Conservation (phyloP, 2,329 filamentous ascomycete genomes). For the Chrysoporthe austroafricana region DNA sequence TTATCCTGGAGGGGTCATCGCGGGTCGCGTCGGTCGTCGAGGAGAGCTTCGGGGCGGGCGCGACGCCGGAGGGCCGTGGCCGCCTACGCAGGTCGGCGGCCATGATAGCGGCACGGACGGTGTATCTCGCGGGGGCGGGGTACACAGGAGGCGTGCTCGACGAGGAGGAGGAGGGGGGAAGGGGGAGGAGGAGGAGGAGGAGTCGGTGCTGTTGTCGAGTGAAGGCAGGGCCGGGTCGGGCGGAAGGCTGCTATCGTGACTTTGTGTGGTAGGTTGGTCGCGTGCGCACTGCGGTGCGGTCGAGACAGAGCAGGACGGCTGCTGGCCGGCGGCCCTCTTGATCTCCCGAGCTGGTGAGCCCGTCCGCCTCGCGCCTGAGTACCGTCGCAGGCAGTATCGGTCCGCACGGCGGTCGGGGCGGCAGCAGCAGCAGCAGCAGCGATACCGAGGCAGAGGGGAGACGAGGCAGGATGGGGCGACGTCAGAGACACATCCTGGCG, state of each 20-base stretch:
- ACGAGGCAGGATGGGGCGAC: background rate
- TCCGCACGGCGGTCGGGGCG: background rate
- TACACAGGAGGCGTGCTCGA: background rate
- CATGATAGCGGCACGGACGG: constrained; percentile 30
- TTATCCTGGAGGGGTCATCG: constrained; percentile 28
- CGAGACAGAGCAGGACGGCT: background rate
- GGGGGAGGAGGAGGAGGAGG: background rate
- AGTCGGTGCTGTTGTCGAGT: background rate
- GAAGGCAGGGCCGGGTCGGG: background rate
- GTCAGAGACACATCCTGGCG: background rate
- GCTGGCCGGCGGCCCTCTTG: background rate
- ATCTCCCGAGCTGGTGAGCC: background rate
- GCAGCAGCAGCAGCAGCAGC: background rate
- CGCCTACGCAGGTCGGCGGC: constrained; percentile 44
- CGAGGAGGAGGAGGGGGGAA: background rate
- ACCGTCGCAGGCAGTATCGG: background rate
- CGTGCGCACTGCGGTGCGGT: background rate
- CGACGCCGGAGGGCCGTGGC: constrained; percentile 29
- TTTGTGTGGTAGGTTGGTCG: constrained; percentile 10
- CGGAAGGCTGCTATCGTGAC: background rate
- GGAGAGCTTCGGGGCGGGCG: constrained; percentile 34
- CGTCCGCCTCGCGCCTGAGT: background rate
- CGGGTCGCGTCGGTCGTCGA: constrained; percentile 34
- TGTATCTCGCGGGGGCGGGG: background rate
- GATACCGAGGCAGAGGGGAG: background rate